Percentiles rank a stretch among this genome's conserved stretches.
phyloP scores from a whole-genome alignment of 257 asterid species.

The Petrea volubilis region DNA sequence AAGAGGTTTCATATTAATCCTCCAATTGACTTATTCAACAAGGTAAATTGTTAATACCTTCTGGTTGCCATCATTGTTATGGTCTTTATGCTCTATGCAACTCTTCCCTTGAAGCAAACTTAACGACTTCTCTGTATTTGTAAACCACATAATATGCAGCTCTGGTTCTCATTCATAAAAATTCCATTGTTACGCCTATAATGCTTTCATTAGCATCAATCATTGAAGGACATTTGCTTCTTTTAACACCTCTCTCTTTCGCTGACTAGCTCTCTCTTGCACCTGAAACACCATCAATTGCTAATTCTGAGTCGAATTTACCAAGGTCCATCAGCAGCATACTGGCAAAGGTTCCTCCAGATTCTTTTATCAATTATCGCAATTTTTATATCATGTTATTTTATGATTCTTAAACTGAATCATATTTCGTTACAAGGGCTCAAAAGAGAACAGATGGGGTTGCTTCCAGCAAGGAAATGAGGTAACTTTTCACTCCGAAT shows the following conservation, averaged over 20 bases:
- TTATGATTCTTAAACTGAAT: slow-evolving; percentile 37
- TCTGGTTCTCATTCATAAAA: neutral
- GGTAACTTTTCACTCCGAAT: slow-evolving; percentile 42
- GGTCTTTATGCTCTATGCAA: neutral
- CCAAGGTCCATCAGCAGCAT: slow-evolving; percentile 33
- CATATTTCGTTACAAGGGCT: slow-evolving; percentile 66
- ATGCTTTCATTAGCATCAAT: neutral
- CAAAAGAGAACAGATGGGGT: slow-evolving; percentile 87
- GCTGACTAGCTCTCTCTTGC: slow-evolving; percentile 72
- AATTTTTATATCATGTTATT: neutral
- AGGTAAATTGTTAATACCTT: slow-evolving; percentile 45
- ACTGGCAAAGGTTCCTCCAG: slow-evolving; percentile 54
- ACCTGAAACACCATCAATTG: slow-evolving; percentile 47
- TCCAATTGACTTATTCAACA: slow-evolving; percentile 76
- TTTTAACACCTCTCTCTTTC: slow-evolving; percentile 20
- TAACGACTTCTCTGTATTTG: neutral
- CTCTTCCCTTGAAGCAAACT: neutral
- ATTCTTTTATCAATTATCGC: neutral
- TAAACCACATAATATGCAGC: neutral
- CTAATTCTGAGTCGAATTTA: slow-evolving; percentile 36
- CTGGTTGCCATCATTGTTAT: slow-evolving; percentile 19
- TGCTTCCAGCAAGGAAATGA: slow-evolving; percentile 56
- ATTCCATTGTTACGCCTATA: neutral
- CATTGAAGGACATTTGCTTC: slow-evolving; percentile 8
- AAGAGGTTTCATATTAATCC: slow-evolving; percentile 68